Conservation (phyloP, 2,329 filamentous ascomycete genomes). For the Chrysoporthe cubensis region DNA sequence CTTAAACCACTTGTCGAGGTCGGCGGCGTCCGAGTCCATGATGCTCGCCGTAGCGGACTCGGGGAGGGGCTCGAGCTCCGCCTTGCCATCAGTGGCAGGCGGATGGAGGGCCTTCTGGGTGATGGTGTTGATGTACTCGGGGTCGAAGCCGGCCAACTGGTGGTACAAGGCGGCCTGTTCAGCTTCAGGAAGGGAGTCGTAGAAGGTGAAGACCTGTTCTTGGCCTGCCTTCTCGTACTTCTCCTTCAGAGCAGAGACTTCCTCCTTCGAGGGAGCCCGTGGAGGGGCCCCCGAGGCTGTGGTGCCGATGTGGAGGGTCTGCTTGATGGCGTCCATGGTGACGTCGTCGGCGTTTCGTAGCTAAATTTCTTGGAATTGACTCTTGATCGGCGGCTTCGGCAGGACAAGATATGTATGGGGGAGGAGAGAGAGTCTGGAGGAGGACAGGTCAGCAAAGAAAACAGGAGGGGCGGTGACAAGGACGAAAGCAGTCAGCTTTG, state of each 20-base stretch:
- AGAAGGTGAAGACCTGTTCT: conserved; percentile 85
- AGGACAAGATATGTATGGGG: background rate
- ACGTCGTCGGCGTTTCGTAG: background rate
- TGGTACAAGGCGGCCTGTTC: conserved; percentile 81
- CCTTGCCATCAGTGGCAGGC: conserved; percentile 60
- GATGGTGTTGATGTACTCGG: conserved; percentile 84
- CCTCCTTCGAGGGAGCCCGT: conserved; percentile 63
- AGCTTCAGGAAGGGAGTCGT: conserved; percentile 72
- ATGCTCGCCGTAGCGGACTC: conserved; percentile 86
- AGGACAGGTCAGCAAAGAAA: conserved; percentile 14
- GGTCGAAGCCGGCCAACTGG: conserved; percentile 83
- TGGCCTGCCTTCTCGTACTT: conserved; percentile 77
- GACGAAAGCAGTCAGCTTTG: conserved; percentile 23
- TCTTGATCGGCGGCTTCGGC: background rate
- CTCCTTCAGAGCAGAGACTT: conserved; percentile 68
- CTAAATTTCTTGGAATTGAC: background rate
- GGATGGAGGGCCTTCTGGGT: conserved; percentile 82
- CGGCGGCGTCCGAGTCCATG: conserved; percentile 79
- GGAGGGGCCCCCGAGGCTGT: conserved; percentile 39
- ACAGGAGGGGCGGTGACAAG: conserved; percentile 8
- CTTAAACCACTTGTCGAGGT: conserved; percentile 84
- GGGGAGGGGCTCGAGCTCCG: conserved; percentile 81
- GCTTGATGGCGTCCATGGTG: conserved; percentile 51
- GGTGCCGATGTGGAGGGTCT: conserved; percentile 44
- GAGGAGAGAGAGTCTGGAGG: background rate